Conservation (phyloP, 2,329 filamentous ascomycete genomes). For the Phyllosticta ampelicida region DNA sequence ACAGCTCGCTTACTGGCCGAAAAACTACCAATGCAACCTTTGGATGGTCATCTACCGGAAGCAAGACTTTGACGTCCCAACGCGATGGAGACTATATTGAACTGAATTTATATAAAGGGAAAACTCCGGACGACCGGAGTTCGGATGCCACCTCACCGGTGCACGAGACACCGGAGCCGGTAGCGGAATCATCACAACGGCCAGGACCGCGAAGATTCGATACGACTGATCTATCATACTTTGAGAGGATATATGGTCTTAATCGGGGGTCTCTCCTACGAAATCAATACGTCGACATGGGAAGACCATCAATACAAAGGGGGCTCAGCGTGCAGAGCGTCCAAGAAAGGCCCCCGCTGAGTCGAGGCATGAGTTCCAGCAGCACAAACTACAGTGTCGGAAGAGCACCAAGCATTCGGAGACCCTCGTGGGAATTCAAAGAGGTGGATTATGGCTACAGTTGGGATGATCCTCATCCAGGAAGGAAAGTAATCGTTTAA, state of each 20-base stretch:
- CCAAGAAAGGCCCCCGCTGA: neutral
- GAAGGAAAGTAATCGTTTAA: neutral
- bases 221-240: neutral
- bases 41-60: neutral
- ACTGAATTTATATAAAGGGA: neutral
- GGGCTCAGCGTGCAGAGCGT: neutral
- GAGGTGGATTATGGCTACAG: neutral
- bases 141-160: neutral
- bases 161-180: neutral
- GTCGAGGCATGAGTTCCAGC: neutral
- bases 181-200: neutral
- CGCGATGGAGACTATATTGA: neutral
- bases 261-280: neutral
- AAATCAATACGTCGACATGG: neutral
- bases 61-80: neutral
- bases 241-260: neutral
- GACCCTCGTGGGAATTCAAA: neutral
- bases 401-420: neutral
- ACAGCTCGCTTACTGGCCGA: neutral
- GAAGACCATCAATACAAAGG: neutral
- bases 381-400: neutral
- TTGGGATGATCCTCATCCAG: neutral
- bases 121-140: neutral
- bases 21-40: neutral
- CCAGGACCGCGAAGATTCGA: neutral